A percentile compares a stretch with the other conserved stretches of the same genome.
Evolutionary conservation across 345 rosid species (phyloP).

Genomic region (Cardamine occulta): DNA sequence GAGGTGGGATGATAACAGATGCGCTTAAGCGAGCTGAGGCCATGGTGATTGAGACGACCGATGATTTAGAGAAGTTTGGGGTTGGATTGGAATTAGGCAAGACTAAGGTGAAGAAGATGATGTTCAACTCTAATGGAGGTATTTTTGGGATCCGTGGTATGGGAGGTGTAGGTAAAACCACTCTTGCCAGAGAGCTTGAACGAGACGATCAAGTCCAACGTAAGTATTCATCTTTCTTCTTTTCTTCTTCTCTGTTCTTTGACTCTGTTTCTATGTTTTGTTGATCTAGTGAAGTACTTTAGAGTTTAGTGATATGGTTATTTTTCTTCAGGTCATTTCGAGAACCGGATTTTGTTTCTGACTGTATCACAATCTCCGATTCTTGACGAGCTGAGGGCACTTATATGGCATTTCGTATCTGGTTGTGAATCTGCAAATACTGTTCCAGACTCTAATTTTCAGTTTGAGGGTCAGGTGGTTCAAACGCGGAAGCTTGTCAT

Average conservation of each 20-base stretch:
- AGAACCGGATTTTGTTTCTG: constrained; percentile 60
- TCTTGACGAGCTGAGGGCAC: constrained; percentile 53
- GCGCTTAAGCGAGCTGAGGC: constrained; percentile 62
- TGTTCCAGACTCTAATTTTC: constrained; percentile 48
- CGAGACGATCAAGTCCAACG: constrained; percentile 66
- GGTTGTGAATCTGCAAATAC: constrained; percentile 47
- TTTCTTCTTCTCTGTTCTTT: neutral
- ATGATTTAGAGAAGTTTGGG: constrained; percentile 45
- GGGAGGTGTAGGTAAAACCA: constrained; percentile 92
- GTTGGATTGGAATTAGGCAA: constrained; percentile 68
- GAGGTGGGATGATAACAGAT: constrained; percentile 64
- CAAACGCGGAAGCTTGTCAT: constrained; percentile 55
- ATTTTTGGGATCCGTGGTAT: constrained; percentile 75
- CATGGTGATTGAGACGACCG: constrained; percentile 42
- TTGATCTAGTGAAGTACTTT: neutral
- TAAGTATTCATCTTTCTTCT: constrained; percentile 42
- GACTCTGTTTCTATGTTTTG: neutral
- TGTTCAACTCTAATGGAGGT: constrained; percentile 46
- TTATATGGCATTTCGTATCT: constrained; percentile 49
- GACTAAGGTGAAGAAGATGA: constrained; percentile 77
- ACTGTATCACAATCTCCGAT: constrained; percentile 88
- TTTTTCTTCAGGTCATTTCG: constrained; percentile 54
- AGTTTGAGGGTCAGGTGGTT: constrained; percentile 33
- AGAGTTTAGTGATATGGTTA: neutral
- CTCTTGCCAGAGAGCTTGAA: constrained; percentile 71